phyloP scores from a whole-genome alignment of 2,329 filamentous ascomycete genomes.

The Colletotrichum sp. region DNA sequence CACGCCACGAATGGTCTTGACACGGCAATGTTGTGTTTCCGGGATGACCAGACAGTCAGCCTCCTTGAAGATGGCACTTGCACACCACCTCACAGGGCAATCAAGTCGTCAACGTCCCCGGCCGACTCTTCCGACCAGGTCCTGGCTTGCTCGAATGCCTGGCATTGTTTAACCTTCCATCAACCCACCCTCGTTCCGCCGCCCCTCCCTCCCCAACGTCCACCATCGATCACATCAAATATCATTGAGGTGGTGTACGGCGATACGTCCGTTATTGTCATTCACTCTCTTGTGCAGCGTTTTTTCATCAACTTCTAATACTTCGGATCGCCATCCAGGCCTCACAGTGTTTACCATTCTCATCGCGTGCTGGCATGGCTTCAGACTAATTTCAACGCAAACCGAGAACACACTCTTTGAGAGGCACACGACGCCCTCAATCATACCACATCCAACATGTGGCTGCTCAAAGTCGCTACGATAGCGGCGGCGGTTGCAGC shows the following conservation, averaged over 20 bases:
- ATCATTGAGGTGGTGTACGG: background rate
- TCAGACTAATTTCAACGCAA: background rate
- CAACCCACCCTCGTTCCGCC: background rate
- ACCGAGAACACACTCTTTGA: background rate
- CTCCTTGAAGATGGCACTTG: background rate
- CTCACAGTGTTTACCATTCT: background rate
- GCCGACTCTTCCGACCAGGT: slow-evolving; percentile 2
- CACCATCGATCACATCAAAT: background rate
- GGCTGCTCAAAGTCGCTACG: background rate
- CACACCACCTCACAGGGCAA: background rate
- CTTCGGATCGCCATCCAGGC: background rate
- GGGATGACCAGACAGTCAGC: background rate
- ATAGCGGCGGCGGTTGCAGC: slow-evolving; percentile 6
- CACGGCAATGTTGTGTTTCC: background rate
- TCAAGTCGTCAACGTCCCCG: background rate
- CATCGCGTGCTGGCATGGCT: slow-evolving; percentile 17
- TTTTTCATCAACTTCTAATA: background rate
- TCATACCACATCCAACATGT: slow-evolving; percentile 7
- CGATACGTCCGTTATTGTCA: background rate
- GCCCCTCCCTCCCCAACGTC: background rate
- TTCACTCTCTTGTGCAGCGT: background rate
- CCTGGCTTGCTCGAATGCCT: background rate
- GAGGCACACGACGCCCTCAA: background rate
- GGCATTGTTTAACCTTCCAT: slow-evolving; percentile 5
- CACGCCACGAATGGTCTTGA: slow-evolving; percentile 3